phyloP scores from a whole-genome alignment of 768 basidiomycete genomes.

The Lactarius vividus region DNA sequence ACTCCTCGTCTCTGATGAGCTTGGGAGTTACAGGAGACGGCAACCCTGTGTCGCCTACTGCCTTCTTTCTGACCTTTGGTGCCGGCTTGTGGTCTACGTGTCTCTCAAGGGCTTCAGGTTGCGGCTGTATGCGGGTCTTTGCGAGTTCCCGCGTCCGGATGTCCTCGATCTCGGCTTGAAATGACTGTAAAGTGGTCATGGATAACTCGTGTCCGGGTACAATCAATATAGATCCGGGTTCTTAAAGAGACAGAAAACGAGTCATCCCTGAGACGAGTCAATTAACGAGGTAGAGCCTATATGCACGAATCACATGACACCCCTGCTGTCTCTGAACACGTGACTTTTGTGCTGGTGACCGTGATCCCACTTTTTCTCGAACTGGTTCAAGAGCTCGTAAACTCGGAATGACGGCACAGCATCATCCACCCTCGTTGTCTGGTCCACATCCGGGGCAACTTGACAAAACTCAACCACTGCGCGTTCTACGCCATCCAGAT shows the following conservation, averaged over 20 bases:
- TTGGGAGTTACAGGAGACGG: slow-evolving; percentile 6
- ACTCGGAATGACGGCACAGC: slow-evolving; percentile 17
- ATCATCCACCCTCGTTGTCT: slow-evolving; percentile 15
- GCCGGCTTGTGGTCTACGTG: slow-evolving; percentile 17
- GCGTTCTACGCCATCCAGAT: slow-evolving; percentile 58
- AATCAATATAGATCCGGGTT: background rate
- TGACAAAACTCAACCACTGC: slow-evolving; percentile 58
- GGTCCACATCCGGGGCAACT: slow-evolving; percentile 62
- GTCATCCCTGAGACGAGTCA: slow-evolving; percentile 16
- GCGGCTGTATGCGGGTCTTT: slow-evolving; percentile 52
- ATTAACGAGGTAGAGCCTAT: background rate
- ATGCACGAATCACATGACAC: background rate
- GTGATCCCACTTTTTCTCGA: background rate
- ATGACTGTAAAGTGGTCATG: slow-evolving; percentile 48
- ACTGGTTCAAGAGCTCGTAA: background rate
- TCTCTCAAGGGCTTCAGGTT: slow-evolving; percentile 26
- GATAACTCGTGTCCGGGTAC: background rate
- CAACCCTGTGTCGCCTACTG: background rate
- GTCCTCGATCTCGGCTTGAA: slow-evolving; percentile 76
- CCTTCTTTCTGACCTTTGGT: slow-evolving; percentile 13
- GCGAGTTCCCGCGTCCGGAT: slow-evolving; percentile 65
- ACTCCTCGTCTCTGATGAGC: slow-evolving; percentile 2
- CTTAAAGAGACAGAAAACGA: slow-evolving; percentile 10
- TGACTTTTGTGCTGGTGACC: background rate
- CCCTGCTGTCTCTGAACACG: background rate